These are phyloP conservation scores for maize (Zea mays) DNA, from an alignment of 176 grass and related monocot genomes.

Conservation along the genomic window Zm-B73-REFERENCE-NAM-5.0 NC_050101.1:28430001-28430500, in stretches of 20 bases:
- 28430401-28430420: no score
- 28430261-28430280: conserved; percentile 66
- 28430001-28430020: conserved; percentile 75
- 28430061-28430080: not conserved
- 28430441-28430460: not conserved
- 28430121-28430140: no score
- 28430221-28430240: conserved; percentile 93
- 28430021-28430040: not conserved
- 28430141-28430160: no score
- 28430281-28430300: conserved; percentile 23
- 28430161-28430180: no score
- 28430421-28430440: conserved; percentile 81
- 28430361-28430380: no score
- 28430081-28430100: not conserved
- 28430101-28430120: not conserved
- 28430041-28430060: no score
- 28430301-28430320: conserved; percentile 3
- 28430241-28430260: conserved; percentile 91
- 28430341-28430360: conserved; percentile 94
- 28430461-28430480: conserved; percentile 15
- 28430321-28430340: conserved; percentile 22
- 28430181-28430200: no score
- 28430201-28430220: conserved; percentile 99
- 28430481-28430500: not conserved
- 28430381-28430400: no score